phyloP scores from a whole-genome alignment of 169 alveolate species.

The Plasmodium fragile region DNA sequence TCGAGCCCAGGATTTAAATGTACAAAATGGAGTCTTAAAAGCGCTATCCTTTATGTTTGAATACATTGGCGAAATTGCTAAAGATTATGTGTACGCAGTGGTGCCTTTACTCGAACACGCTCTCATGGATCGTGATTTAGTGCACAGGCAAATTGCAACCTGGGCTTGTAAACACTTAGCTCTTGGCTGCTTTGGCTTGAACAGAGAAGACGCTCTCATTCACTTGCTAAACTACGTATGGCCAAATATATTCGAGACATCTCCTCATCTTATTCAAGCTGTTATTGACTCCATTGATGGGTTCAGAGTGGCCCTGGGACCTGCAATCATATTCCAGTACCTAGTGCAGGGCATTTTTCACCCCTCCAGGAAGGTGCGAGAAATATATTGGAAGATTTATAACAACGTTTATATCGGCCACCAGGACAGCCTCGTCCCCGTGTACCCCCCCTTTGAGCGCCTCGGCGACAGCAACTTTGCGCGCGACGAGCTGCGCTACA shows the following conservation, averaged over 20 bases:
- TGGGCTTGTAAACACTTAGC: slow-evolving; percentile 99
- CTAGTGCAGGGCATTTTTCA: slow-evolving; percentile 98
- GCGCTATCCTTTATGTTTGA: slow-evolving; percentile 99
- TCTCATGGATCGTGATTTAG: slow-evolving; percentile 98
- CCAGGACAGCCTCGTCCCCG: slow-evolving; percentile 97
- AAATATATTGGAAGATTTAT: slow-evolving; percentile 99
- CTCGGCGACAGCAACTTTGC: slow-evolving; percentile 29
- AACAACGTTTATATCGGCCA: slow-evolving; percentile 98
- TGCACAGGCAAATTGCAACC: slow-evolving; percentile 99
- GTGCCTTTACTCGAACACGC: slow-evolving; percentile 99
- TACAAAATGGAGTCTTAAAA: slow-evolving; percentile 99
- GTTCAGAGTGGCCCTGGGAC: slow-evolving; percentile 98
- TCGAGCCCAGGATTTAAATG: slow-evolving; percentile 98
- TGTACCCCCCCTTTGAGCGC: slow-evolving; percentile 91
- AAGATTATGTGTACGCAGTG: slow-evolving; percentile 98
- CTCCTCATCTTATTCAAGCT: slow-evolving; percentile 98
- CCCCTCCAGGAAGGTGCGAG: slow-evolving; percentile 99
- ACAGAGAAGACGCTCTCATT: slow-evolving; percentile 97
- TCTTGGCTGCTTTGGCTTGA: slow-evolving; percentile 95
- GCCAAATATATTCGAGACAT: slow-evolving; percentile 99
- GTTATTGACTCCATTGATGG: slow-evolving; percentile 99
- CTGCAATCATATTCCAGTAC: slow-evolving; percentile 96
- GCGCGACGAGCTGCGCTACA: slow-evolving; percentile 46
- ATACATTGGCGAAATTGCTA: slow-evolving; percentile 95
- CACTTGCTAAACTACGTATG: slow-evolving; percentile 98